These are phyloP conservation scores for Ophiostoma populinum DNA, from an alignment of 2,329 filamentous ascomycete genomes.

Conservation along the genomic window DNA sequence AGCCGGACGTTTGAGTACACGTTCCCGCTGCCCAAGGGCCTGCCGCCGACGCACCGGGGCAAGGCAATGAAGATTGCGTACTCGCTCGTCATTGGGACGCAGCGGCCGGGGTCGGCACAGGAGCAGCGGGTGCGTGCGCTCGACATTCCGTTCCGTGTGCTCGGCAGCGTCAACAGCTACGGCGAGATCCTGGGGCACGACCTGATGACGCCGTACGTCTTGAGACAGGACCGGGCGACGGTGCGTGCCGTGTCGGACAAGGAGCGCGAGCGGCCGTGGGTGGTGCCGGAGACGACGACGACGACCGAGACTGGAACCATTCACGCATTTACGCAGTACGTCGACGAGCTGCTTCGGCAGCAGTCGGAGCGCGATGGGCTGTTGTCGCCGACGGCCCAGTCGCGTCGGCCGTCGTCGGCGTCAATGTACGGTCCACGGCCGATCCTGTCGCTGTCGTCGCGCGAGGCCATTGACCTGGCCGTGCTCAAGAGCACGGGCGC, in stretches of 20 bases:
- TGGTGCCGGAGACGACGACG: background rate
- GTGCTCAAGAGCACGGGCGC: slow-evolving; percentile 67
- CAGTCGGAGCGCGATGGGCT: slow-evolving; percentile 35
- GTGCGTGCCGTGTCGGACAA: slow-evolving; percentile 26
- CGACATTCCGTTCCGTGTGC: slow-evolving; percentile 79
- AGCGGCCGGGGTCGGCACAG: slow-evolving; percentile 56
- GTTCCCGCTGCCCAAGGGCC: slow-evolving; percentile 67
- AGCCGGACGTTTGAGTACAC: slow-evolving; percentile 75
- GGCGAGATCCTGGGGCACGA: slow-evolving; percentile 87
- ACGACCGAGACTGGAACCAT: too few species aligned
- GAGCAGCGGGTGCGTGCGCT: slow-evolving; percentile 80
- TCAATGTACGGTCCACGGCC: slow-evolving; percentile 15
- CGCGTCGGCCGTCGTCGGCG: slow-evolving; percentile 33
- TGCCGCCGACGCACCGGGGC: slow-evolving; percentile 83
- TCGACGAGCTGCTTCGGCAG: slow-evolving; percentile 50
- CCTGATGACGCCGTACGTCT: slow-evolving; percentile 81
- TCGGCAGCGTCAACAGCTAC: slow-evolving; percentile 78
- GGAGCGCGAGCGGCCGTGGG: slow-evolving; percentile 14
- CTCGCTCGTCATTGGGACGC: slow-evolving; percentile 78
- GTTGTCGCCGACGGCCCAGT: slow-evolving; percentile 53
- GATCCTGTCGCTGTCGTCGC: slow-evolving; percentile 45
- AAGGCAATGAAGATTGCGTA: slow-evolving; percentile 91
- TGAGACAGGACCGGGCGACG: slow-evolving; percentile 67
- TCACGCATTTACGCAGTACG: slow-evolving; percentile 58
- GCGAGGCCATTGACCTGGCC: slow-evolving; percentile 79